Evolutionary conservation across 805 yeast genomes (phyloP).

Genomic region (Sugiyamaella floridensis): DNA sequence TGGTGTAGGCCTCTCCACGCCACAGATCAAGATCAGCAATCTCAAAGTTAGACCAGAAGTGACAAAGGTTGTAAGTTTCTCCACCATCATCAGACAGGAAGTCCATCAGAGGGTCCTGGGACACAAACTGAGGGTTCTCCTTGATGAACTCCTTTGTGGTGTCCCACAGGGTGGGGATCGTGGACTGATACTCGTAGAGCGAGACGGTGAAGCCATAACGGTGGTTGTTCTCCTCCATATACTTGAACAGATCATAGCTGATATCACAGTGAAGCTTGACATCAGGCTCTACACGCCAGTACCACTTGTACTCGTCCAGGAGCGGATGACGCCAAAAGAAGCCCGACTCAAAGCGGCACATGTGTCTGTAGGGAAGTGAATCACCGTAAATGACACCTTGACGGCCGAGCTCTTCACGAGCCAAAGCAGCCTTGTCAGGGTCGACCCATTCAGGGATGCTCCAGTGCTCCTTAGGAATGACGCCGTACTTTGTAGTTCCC

Average conservation of each 20-base stretch:
- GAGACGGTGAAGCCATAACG: conserved; percentile 73
- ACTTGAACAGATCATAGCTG: conserved; percentile 71
- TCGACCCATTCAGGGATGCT: conserved; percentile 78
- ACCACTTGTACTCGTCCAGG: conserved; percentile 66
- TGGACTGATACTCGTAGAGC: conserved; percentile 58
- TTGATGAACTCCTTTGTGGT: conserved; percentile 58
- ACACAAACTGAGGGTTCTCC: conserved; percentile 51
- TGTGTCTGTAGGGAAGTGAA: conserved; percentile 70
- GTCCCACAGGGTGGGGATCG: conserved; percentile 74
- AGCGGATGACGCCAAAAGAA: conserved; percentile 70
- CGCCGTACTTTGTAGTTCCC: conserved; percentile 66
- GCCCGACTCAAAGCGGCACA: conserved; percentile 87
- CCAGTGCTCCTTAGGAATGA: conserved; percentile 77
- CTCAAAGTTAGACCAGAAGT: conserved; percentile 77
- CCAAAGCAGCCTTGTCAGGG: conserved; percentile 55
- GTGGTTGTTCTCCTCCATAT: conserved; percentile 68
- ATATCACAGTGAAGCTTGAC: conserved; percentile 69
- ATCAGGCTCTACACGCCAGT: conserved; percentile 92
- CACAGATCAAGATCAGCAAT: conserved; percentile 54
- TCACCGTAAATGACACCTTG: conserved; percentile 66
- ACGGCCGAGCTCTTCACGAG: conserved; percentile 50
- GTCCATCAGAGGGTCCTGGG: conserved; percentile 55
- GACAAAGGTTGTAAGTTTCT: conserved; percentile 71
- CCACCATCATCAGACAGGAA: conserved; percentile 70
- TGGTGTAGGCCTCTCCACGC: conserved; percentile 46